A percentile compares a stretch with the other conserved stretches of the same genome.
phyloP scores from a whole-genome alignment of 768 basidiomycete genomes.

The Trametes gibbosa region DNA sequence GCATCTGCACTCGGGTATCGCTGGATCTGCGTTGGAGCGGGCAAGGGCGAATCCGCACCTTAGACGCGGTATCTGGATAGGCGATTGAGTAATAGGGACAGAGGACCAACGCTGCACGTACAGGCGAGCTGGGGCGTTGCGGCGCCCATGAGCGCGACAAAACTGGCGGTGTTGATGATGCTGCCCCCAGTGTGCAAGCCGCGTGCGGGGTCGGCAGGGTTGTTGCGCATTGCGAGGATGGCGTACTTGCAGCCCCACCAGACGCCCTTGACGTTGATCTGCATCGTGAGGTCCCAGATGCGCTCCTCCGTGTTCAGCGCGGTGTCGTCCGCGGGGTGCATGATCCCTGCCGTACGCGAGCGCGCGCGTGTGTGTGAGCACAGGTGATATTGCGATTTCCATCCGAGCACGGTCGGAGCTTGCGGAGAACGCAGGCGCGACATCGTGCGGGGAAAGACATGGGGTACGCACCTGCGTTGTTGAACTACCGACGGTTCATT shows the following conservation, averaged over 20 bases:
- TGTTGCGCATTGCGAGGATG: slow-evolving; percentile 93
- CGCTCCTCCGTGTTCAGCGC: slow-evolving; percentile 95
- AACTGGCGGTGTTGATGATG: slow-evolving; percentile 98
- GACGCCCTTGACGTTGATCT: slow-evolving; percentile 96
- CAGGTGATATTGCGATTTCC: not conserved
- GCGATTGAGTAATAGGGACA: not conserved
- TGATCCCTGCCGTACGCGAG: slow-evolving; percentile 64
- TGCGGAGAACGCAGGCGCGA: no score
- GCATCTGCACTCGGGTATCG: not conserved
- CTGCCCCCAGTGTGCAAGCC: slow-evolving; percentile 81
- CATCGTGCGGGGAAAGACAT: no score
- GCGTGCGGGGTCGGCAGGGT: slow-evolving; percentile 77
- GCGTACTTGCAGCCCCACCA: slow-evolving; percentile 99
- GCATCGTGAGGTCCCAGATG: slow-evolving; percentile 94
- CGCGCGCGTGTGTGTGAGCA: not conserved
- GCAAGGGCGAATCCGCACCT: slow-evolving; percentile 43
- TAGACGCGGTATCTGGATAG: slow-evolving; percentile 84
- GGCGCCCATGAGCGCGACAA: slow-evolving; percentile 93
- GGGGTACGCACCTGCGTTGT: slow-evolving; percentile 72
- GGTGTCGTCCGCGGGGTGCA: slow-evolving; percentile 94
- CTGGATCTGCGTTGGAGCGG: no score
- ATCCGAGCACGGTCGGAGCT: not conserved
- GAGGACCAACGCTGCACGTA: slow-evolving; percentile 39
- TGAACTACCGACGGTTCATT: slow-evolving; percentile 56
- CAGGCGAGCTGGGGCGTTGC: slow-evolving; percentile 99